Base-by-base conservation (phyloP, 371 early-diverging fungal species). In the Basidiobolus meristosporus region DNA sequence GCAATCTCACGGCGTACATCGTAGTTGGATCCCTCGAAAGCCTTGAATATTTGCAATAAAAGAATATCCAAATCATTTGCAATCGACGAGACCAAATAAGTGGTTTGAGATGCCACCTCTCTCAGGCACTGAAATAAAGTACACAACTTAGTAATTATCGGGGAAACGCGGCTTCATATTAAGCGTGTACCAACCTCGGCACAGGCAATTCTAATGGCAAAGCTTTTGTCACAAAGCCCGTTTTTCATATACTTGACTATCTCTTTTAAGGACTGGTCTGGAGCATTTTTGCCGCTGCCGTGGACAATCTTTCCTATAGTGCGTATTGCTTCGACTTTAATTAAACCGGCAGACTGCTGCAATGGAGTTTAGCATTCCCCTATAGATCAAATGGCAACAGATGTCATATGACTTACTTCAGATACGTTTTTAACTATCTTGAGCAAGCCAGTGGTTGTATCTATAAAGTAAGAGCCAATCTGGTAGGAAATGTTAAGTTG, bases 391-490 rank as follows among this genome's bases (percentile, higher is more conserved):
- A 26, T 26, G 3, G 3, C 9, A 9, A 9, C 26, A 26, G 26
- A 9, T 26, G 3, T 5, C 26, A 5, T 23, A 26, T 9, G 7
- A 49, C 65, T 41, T 60, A 83, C 82, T 46, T 73, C 83, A 35
- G 63, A 54, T 34, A 69, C 68, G 22, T 57, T 73, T 40, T 75
- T 80, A 22, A 75, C 61, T 2, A 71, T 49, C 48, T 77, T 81
- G 18, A 78, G 38, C 16, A 73, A 57, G 3, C 77, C 52, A 2
- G 57, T 55, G 0, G 75, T 57, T 9, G 87, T 79, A 38, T 91
- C 95, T 7, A 72, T 70, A 44, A 87, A 79, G 21, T 85, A 50
- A 1, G 84, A 83, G 28, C 76, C 49, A 19, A 82, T 57, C 73
- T 74, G 26, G 9, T 3, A 26, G 26, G 5, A 26, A 26, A 9